Evolutionary conservation across 2,329 filamentous ascomycete species (phyloP), one percentile per base, ranked within the genome.

Genomic region (Zasmidium citrigriseum): DNA sequence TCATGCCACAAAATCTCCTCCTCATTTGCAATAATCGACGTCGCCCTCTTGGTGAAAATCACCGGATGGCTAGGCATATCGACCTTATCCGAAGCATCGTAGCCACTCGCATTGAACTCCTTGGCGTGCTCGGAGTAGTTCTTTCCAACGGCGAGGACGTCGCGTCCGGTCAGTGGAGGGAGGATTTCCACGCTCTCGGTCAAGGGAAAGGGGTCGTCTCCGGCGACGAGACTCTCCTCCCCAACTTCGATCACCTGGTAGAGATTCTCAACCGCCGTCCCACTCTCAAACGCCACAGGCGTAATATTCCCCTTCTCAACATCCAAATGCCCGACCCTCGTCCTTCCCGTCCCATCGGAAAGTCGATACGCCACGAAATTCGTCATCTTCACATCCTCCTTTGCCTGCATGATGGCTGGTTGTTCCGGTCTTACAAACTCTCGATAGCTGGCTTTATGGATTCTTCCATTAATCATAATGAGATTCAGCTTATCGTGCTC

Each of bases 71-170:
- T 80, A 0, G 82, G 82, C 45, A 74, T 72, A 55, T 82, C 82
- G 0, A 75, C 72, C 62, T 84, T 85, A 63, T 86, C 83, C 4
- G 77, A 82, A 55, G 76, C 77, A 66, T 85, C 83, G 63, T 78
- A 85, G 0, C 83, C 82, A 1, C 78, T 82, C 11, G 70, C 75
- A 64, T 85, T 83, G 71, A 86, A 85, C 59, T 85, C 82, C 54
- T 78, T 80, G 1, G 83, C 83, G 65, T 86, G 83, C 44, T 83
- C 82, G 27, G 74, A 72, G 63, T 85, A 86, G 63, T 85, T 85
- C 66, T 85, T 84, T 24, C 82, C 81, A 1, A 85, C 80, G 48
- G 80, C 77, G 1, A 85, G 75, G n/a, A 85, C 71, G 66, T 85
- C 82, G 23, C 82, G 75, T 5, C 76, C 77, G 20, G 70, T 72